Conservation (phyloP, 2,329 filamentous ascomycete species). For the Neurospora crassa region DNA sequence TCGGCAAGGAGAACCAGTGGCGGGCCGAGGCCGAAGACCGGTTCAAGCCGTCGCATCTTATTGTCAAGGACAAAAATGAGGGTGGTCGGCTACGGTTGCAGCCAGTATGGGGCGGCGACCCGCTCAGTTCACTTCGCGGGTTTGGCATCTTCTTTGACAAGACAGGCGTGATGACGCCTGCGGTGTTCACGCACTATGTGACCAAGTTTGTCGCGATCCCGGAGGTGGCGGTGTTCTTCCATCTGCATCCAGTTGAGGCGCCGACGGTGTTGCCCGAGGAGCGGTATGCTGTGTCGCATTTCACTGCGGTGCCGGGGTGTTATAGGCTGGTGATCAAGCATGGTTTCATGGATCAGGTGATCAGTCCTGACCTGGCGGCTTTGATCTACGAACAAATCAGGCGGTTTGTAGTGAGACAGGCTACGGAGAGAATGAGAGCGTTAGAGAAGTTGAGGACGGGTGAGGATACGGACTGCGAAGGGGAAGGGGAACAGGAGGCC, state of each 20-base stretch:
- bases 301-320: constrained; percentile 44
- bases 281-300: constrained; percentile 35
- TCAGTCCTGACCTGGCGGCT: constrained; percentile 51
- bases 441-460: constrained; percentile 18
- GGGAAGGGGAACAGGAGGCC: constrained; percentile 18
- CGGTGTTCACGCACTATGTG: constrained; percentile 63
- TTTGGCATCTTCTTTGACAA: constrained; percentile 75
- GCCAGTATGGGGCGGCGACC: constrained; percentile 30
- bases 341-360: constrained; percentile 63
- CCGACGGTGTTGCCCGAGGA: constrained; percentile 43
- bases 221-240: constrained; percentile 64
- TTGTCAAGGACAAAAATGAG: constrained; percentile 11
- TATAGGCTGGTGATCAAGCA: constrained; percentile 62
- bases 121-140: constrained; percentile 40
- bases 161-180: constrained; percentile 46
- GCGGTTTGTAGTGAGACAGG: constrained; percentile 8
- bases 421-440: constrained; percentile 4
- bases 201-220: constrained; percentile 59
- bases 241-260: constrained; percentile 53
- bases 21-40: constrained; percentile 54
- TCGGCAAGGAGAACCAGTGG: constrained; percentile 73
- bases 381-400: constrained; percentile 46
- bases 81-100: constrained; percentile 5
- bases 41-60: constrained; percentile 36
- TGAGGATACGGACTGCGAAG: constrained; percentile 9